Conservation (phyloP, 108 stramenopile species). For the Asterionellopsis glacialis region DNA sequence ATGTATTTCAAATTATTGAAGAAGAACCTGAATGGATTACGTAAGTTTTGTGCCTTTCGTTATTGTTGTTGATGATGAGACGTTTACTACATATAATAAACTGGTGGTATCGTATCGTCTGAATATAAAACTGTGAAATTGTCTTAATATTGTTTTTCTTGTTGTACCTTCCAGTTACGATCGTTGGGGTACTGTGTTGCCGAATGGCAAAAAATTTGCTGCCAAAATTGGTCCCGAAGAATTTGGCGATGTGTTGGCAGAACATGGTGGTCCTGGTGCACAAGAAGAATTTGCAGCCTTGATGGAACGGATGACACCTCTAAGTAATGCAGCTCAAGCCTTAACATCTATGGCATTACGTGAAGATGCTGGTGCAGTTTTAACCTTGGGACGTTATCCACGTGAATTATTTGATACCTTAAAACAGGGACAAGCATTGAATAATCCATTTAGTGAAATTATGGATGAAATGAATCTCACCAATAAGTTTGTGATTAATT, state of each 20-base stretch:
- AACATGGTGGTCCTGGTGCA: conserved; percentile 68
- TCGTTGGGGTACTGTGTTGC: conserved; percentile 84
- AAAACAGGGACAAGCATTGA: conserved; percentile 52
- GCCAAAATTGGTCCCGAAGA: conserved; percentile 78
- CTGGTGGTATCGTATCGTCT: too few species aligned
- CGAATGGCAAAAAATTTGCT: conserved; percentile 73
- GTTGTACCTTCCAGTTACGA: conserved; percentile 35
- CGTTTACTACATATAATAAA: too few species aligned
- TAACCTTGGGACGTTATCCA: conserved; percentile 72
- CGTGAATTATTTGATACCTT: conserved; percentile 51
- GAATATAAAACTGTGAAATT: too few species aligned
- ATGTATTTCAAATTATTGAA: conserved; percentile 89
- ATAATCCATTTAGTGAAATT: conserved; percentile 56
- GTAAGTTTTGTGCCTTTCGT: conserved; percentile 12
- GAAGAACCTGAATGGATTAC: conserved; percentile 70
- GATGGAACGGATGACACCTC: conserved; percentile 60
- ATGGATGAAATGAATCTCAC: conserved; percentile 71
- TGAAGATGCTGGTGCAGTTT: conserved; percentile 55
- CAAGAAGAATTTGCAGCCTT: conserved; percentile 67
- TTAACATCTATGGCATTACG: conserved; percentile 65
- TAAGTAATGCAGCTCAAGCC: conserved; percentile 67
- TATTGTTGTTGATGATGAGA: background rate
- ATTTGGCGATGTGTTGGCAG: conserved; percentile 55
- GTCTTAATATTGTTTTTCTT: too few species aligned
- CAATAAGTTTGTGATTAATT: conserved; percentile 87